phyloP scores from a whole-genome alignment of 352 stramenopile species.

The Phytophthora multivora region DNA sequence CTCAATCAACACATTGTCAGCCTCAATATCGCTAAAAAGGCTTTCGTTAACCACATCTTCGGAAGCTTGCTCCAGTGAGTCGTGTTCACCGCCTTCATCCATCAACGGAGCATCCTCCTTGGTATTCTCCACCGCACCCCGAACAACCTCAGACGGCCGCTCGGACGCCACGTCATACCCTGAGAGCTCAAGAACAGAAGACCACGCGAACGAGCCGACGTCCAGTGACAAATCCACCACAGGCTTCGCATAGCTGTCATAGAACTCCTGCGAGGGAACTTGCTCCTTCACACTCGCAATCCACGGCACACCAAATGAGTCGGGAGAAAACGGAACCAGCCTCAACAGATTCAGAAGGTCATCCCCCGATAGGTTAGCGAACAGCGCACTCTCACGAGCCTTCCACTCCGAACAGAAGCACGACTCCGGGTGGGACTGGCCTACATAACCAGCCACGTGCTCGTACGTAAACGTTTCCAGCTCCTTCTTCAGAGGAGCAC shows the following conservation, averaged over 20 bases:
- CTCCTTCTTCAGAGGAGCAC: slow-evolving; percentile 31
- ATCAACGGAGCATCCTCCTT: not conserved
- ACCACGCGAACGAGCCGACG: slow-evolving; percentile 32
- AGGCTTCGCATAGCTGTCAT: slow-evolving; percentile 42
- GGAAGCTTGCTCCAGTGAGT: slow-evolving; percentile 3
- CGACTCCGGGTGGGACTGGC: slow-evolving; percentile 33
- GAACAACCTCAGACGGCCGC: not conserved
- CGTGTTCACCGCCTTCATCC: slow-evolving; percentile 3
- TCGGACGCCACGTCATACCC: slow-evolving; percentile 9
- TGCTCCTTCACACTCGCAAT: slow-evolving; percentile 39
- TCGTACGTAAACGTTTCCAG: slow-evolving; percentile 41
- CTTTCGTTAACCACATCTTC: slow-evolving; percentile 16
- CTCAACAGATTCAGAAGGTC: slow-evolving; percentile 32
- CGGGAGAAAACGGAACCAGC: slow-evolving; percentile 52
- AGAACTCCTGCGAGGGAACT: slow-evolving; percentile 36
- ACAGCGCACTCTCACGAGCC: slow-evolving; percentile 36
- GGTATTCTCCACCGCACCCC: slow-evolving; percentile 3
- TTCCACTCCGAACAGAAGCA: slow-evolving; percentile 61
- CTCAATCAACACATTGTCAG: not conserved
- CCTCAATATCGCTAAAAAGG: not conserved
- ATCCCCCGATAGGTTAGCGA: slow-evolving; percentile 25
- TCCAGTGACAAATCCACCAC: slow-evolving; percentile 41
- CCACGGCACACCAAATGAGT: slow-evolving; percentile 38
- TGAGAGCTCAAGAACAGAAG: slow-evolving; percentile 27
- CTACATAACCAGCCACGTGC: slow-evolving; percentile 29